Evolutionary conservation across 106 monocot species (phyloP).

Genomic region (Acorus calamus): DNA sequence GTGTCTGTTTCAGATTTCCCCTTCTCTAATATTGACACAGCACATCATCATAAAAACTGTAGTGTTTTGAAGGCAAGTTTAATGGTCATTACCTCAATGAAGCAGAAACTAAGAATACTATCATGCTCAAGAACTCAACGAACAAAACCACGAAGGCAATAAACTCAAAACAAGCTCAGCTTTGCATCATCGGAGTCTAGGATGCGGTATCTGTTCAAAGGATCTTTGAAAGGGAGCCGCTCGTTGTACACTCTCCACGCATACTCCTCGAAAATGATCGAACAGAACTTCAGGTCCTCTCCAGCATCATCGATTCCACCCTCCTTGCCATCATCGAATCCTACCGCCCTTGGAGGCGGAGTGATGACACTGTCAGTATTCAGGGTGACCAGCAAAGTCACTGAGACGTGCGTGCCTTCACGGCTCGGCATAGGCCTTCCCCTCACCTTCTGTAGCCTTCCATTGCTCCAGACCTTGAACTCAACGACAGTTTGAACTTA

Average conservation of each 20-base stretch:
- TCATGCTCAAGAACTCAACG: too few species aligned
- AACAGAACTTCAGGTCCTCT: slow-evolving; percentile 4
- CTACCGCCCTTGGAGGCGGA: slow-evolving; percentile 6
- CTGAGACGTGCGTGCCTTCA: slow-evolving; percentile 5
- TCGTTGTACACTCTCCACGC: slow-evolving; percentile 40
- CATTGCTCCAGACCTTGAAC: slow-evolving; percentile 56
- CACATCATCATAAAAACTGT: too few species aligned
- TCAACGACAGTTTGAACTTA: background rate
- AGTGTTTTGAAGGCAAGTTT: too few species aligned
- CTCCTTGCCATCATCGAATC: background rate
- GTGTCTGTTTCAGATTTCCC: too few species aligned
- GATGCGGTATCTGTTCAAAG: slow-evolving; percentile 21
- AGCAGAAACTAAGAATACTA: too few species aligned
- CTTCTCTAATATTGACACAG: too few species aligned
- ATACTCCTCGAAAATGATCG: slow-evolving; percentile 28
- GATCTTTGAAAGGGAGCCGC: slow-evolving; percentile 22
- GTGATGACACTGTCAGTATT: slow-evolving; percentile 21
- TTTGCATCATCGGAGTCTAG: too few species aligned
- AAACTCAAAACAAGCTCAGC: too few species aligned
- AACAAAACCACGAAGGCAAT: too few species aligned
- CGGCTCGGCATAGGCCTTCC: slow-evolving; percentile 12
- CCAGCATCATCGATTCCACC: background rate
- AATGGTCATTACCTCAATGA: too few species aligned
- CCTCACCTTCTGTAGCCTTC: slow-evolving; percentile 48
- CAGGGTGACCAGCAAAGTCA: slow-evolving; percentile 33